Evolutionary conservation across 2,329 filamentous ascomycete genomes (phyloP).

Genomic region (Diaporthe destruens): DNA sequence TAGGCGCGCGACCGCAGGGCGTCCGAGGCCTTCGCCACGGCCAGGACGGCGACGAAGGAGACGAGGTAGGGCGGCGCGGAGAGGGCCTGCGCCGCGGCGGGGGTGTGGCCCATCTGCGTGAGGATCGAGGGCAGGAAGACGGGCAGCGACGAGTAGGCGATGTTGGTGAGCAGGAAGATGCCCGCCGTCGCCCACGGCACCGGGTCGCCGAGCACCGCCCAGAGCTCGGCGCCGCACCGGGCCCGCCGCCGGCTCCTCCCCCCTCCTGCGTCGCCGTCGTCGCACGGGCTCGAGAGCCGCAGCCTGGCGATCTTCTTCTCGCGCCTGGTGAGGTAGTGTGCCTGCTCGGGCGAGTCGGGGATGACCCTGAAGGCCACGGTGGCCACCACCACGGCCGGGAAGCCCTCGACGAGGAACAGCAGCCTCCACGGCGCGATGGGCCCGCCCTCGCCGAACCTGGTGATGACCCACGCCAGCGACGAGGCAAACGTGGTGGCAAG

Average conservation of each 20-base stretch:
- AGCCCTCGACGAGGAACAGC: slow-evolving; percentile 86
- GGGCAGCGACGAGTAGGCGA: slow-evolving; percentile 88
- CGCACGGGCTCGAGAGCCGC: slow-evolving; percentile 61
- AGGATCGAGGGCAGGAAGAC: slow-evolving; percentile 90
- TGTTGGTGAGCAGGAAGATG: slow-evolving; percentile 91
- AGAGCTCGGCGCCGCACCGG: slow-evolving; percentile 42
- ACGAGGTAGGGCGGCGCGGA: slow-evolving; percentile 85
- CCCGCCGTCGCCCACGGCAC: slow-evolving; percentile 80
- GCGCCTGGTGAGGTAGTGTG: slow-evolving; percentile 71
- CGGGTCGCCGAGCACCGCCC: slow-evolving; percentile 71
- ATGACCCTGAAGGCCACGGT: slow-evolving; percentile 80
- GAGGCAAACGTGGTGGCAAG: slow-evolving; percentile 87
- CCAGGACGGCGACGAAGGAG: slow-evolving; percentile 78
- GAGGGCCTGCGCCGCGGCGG: slow-evolving; percentile 79
- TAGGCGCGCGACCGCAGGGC: slow-evolving; percentile 70
- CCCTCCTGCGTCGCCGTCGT: too few species aligned
- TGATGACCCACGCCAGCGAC: slow-evolving; percentile 82
- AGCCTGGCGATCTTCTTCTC: slow-evolving; percentile 78
- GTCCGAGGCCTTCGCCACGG: slow-evolving; percentile 81
- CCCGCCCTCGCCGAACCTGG: slow-evolving; percentile 72
- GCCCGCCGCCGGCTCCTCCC: slow-evolving; percentile 5
- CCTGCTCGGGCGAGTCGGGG: slow-evolving; percentile 80
- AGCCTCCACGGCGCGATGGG: slow-evolving; percentile 88
- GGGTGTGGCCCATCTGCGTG: slow-evolving; percentile 78
- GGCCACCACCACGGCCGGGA: slow-evolving; percentile 82